Conservation (phyloP, 768 basidiomycete genomes). For the Podaxis sp. region DNA sequence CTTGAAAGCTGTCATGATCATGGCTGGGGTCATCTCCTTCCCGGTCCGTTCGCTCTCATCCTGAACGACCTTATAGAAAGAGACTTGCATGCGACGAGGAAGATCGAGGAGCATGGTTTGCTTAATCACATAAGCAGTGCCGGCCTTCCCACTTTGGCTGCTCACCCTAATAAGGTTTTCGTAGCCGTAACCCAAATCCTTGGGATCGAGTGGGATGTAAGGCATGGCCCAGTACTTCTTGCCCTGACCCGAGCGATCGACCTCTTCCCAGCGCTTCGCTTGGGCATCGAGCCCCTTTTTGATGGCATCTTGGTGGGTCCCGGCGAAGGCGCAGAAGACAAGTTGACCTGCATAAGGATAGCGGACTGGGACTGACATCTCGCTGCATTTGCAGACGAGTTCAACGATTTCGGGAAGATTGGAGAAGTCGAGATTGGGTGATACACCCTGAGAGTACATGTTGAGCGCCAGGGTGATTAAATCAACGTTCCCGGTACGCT, state of each 20-base stretch:
- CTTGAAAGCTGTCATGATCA: slow-evolving; percentile 89
- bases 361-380: slow-evolving; percentile 90
- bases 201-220: slow-evolving; percentile 95
- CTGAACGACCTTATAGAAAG: slow-evolving; percentile 94
- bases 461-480: slow-evolving; percentile 95
- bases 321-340: slow-evolving; percentile 97
- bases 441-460: slow-evolving; percentile 91
- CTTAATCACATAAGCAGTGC: slow-evolving; percentile 95
- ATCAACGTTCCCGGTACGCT: slow-evolving; percentile 98
- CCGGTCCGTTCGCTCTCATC: slow-evolving; percentile 87
- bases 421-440: slow-evolving; percentile 86
- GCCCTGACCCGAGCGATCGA: slow-evolving; percentile 55
- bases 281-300: slow-evolving; percentile 98
- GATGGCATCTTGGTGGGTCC: slow-evolving; percentile 97
- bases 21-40: slow-evolving; percentile 92
- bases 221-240: slow-evolving; percentile 87
- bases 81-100: slow-evolving; percentile 92
- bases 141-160: slow-evolving; percentile 97
- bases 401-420: slow-evolving; percentile 90
- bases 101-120: slow-evolving; percentile 87
- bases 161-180: slow-evolving; percentile 99
- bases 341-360: slow-evolving; percentile 97
- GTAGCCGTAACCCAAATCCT: slow-evolving; percentile 90
- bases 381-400: slow-evolving; percentile 92
- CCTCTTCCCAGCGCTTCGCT: slow-evolving; percentile 46